These are phyloP conservation scores for Leptodermis oblonga DNA, from an alignment of 257 asterid species.

Conservation along the genomic window DNA sequence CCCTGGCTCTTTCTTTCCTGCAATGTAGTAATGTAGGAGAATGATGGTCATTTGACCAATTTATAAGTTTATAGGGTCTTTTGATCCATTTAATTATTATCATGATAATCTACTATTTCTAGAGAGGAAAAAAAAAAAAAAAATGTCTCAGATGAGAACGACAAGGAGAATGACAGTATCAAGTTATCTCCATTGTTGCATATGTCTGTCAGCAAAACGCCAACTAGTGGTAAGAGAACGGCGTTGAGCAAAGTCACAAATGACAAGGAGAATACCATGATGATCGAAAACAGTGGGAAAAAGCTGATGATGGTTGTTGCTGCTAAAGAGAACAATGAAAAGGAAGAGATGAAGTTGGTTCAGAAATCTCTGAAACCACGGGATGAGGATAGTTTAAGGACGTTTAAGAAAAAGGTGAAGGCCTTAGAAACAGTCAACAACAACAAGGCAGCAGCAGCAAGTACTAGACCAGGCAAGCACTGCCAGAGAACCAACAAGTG, in stretches of 20 bases:
- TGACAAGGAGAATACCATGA: conserved; percentile 59
- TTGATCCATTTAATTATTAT: too few species aligned
- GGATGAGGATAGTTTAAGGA: conserved; percentile 32
- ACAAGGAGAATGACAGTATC: too few species aligned
- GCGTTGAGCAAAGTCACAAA: conserved; percentile 23
- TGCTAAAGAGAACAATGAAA: conserved; percentile 23
- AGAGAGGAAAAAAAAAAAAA: too few species aligned
- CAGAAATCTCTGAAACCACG: conserved; percentile 3
- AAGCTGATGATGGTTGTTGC: conserved; percentile 12
- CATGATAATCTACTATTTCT: too few species aligned
- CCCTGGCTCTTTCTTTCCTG: too few species aligned
- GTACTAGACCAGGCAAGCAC: conserved; percentile 37
- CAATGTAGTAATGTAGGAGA: too few species aligned
- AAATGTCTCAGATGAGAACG: too few species aligned
- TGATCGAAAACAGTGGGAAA: conserved; percentile 26
- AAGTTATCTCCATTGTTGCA: conserved; percentile 5
- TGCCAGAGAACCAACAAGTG: conserved; percentile 33
- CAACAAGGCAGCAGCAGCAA: background rate
- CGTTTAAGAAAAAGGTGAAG: conserved; percentile 37
- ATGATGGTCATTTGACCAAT: too few species aligned
- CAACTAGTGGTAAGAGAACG: conserved; percentile 12
- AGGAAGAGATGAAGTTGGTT: background rate
- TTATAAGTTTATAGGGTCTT: too few species aligned
- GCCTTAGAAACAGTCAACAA: conserved; percentile 17
- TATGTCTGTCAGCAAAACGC: conserved; percentile 24